phyloP scores from a whole-genome alignment of 2,329 filamentous ascomycete genomes.

The Paraconiothyrium brasiliense region DNA sequence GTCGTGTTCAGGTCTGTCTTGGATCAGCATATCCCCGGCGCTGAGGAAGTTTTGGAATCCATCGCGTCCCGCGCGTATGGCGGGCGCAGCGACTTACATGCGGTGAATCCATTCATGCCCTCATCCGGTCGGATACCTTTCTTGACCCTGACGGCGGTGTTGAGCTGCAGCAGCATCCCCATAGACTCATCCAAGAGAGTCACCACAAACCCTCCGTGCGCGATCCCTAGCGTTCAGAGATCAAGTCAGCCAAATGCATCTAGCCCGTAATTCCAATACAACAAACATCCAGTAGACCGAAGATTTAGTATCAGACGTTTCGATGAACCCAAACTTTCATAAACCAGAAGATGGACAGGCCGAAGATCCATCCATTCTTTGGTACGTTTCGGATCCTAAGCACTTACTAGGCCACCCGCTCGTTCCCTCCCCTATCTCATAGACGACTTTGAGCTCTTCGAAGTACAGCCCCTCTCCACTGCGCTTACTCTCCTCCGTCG shows the following conservation, averaged over 20 bases:
- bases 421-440: conserved; percentile 61
- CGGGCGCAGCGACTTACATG: conserved; percentile 40
- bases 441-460: conserved; percentile 49
- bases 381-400: too few species aligned
- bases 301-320: too few species aligned
- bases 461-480: conserved; percentile 31
- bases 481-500: conserved; percentile 26
- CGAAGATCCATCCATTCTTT: too few species aligned
- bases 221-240: conserved; percentile 40
- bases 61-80: neutral
- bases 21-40: conserved; percentile 21
- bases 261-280: too few species aligned
- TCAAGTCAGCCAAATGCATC: neutral
- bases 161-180: conserved; percentile 60
- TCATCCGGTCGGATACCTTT: conserved; percentile 15
- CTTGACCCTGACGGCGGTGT: conserved; percentile 40
- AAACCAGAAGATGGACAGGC: too few species aligned
- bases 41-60: neutral
- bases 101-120: conserved; percentile 39
- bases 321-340: too few species aligned
- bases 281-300: too few species aligned
- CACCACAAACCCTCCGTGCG: conserved; percentile 68
- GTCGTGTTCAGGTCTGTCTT: conserved; percentile 61
- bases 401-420: conserved; percentile 59
- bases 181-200: conserved; percentile 68